Evolutionary conservation across 192 early-diverging fungal genomes (phyloP).

Genomic region (Entomortierella beljakovae): DNA sequence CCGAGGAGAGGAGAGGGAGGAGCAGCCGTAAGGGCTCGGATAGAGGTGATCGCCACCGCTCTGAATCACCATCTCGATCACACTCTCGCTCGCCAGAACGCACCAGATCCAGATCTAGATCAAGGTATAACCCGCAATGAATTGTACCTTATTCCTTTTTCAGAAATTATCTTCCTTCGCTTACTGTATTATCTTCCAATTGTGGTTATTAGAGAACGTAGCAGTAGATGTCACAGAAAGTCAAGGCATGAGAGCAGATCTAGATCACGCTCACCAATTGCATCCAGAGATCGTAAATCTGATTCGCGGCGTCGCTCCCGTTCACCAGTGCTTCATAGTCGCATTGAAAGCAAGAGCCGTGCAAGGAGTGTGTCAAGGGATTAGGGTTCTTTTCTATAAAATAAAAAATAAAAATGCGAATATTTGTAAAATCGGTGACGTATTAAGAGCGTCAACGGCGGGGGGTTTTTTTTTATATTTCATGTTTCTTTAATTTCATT

Average conservation of each 20-base stretch:
- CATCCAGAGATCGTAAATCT: neutral
- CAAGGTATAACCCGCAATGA: neutral
- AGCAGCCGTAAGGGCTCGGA: conserved; percentile 1
- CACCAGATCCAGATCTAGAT: conserved; percentile 20
- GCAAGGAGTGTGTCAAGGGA: too few relatives aligned
- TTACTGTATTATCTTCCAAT: too few relatives aligned
- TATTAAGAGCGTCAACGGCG: too few relatives aligned
- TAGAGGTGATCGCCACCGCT: conserved; percentile 4
- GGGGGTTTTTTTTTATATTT: too few relatives aligned
- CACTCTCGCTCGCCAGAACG: conserved; percentile 9
- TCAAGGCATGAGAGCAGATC: neutral
- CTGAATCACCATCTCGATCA: conserved; percentile 4
- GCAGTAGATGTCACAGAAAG: neutral
- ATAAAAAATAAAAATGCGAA: too few relatives aligned
- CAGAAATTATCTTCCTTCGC: neutral
- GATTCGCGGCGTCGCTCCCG: conserved; percentile 14
- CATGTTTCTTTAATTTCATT: too few relatives aligned
- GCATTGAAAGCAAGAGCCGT: too few relatives aligned
- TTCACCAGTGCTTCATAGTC: too few relatives aligned
- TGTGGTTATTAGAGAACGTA: conserved; percentile 19
- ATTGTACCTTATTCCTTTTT: neutral
- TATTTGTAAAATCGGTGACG: too few relatives aligned
- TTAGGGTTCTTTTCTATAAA: too few relatives aligned
- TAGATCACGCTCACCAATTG: conserved; percentile 19
- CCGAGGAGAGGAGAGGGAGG: neutral